Evolutionary conservation across 805 yeast species (phyloP), one percentile per base, ranked within the genome.

Genomic region (Monosporozyma aerobia): DNA sequence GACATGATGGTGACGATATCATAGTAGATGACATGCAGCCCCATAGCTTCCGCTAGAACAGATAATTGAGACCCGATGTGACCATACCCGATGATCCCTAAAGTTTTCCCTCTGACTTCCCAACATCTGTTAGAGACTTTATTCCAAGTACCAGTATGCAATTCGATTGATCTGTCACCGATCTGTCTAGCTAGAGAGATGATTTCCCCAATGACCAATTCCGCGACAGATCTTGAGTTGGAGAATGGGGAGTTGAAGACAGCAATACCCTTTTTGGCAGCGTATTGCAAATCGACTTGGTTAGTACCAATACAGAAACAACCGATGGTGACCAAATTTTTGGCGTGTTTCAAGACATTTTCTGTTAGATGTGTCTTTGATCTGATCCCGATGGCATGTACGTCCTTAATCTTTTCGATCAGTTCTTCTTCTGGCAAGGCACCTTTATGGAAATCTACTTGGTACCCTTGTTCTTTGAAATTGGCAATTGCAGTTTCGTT

Each of bases 301-400:
- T 94, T 94, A 56, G 98, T 94, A 65, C 99, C 99, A 62, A 94
- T 94, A 79, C 99, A 94, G 86, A 94, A 94, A 76, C 99, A 94
- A 53, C 99, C 99, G 71, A 94, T 77, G 33, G 81, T 90, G 29
- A 87, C 87, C 71, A 94, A 78, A 75, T 92, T 88, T 69, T 83
- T 85, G 53, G 99, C 99, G 63, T 87, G 87, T 58, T 80, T 76
- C 63, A 94, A 77, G 30, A 94, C 82, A 50, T 81, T 82, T 60
- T 80, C 85, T 43, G 90, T 87, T 66, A 94, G 77, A 71, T 83
- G 87, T 50, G 99, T 94, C 77, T 94, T 94, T 55, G 98, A 94
- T 77, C 99, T 87, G 67, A 94, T 90, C 73, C 99, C 99, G 67
- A 94, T 83, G 55, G 97, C 99, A 69, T 94, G 98, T 50, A 89